Conservation (phyloP, 495 filamentous ascomycete species). For the Diplogelasinospora grovesii region DNA sequence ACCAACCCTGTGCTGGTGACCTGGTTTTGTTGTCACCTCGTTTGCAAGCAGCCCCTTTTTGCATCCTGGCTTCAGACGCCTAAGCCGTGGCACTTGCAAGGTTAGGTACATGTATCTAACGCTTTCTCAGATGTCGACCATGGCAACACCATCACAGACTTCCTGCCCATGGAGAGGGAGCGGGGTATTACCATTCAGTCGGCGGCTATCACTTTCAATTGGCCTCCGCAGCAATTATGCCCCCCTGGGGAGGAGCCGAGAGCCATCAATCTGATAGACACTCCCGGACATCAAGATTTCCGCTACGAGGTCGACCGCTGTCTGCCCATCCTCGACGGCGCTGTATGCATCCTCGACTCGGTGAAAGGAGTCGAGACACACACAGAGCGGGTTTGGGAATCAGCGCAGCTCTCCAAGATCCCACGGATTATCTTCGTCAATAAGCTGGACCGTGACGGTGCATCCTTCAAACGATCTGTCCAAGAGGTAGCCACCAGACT, state of each 20-base stretch:
- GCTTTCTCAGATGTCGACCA: conserved; percentile 73
- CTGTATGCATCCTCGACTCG: conserved; percentile 91
- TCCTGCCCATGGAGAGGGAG: conserved; percentile 87
- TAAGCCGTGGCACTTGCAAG: no score
- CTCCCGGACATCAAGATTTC: conserved; percentile 96
- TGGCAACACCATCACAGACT: conserved; percentile 96
- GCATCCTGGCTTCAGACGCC: no score
- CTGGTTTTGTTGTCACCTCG: no score
- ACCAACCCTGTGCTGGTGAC: no score
- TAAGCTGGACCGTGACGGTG: conserved; percentile 93
- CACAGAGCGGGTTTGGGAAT: conserved; percentile 94
- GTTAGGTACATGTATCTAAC: conserved; percentile 17
- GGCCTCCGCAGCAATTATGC: conserved; percentile 44
- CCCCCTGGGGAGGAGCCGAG: conserved; percentile 36
- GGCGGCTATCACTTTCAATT: conserved; percentile 90
- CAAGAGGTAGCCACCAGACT: conserved; percentile 77
- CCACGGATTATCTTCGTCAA: conserved; percentile 88
- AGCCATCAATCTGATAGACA: conserved; percentile 89
- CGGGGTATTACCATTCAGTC: conserved; percentile 98
- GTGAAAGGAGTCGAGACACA: conserved; percentile 97
- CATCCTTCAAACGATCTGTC: conserved; percentile 80
- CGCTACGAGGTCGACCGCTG: conserved; percentile 96
- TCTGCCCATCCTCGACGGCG: conserved; percentile 86
- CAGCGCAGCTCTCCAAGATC: conserved; percentile 78
- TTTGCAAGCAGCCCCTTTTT: no score